Base-by-base conservation (phyloP, 1,284 basidiomycete species). In the Pisolithus thermaeus region DNA sequence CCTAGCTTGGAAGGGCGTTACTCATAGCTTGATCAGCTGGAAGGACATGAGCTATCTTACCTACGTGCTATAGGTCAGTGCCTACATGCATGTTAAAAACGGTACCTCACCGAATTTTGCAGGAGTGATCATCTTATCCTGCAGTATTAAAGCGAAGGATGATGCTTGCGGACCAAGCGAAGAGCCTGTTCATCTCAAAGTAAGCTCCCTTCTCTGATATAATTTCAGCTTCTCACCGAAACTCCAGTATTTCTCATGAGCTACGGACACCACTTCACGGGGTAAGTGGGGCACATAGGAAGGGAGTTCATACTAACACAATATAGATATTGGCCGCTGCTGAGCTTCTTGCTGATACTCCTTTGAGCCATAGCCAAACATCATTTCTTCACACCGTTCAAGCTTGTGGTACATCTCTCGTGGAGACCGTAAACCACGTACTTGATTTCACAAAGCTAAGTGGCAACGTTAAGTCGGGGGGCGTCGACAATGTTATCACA, bases 391-490 rank as follows among this genome's bases (percentile, higher is more conserved):
- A 92, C 62, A 94, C 92, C 0, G 86, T 92, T 1, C 85, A 90
- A 64, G 89, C 88, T n/a, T 92, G 90, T 60, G 88, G 88, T 16
- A 90, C 84, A 18, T 90, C 88, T 1, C 75, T 91, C 3, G 86
- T 89, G 14, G 89, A 91, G 70, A 90, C 89, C 3, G 94, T 98
- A 52, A 97, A 97, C 64, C 95, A 98, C 62, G 95, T 98, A 6
- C 76, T 98, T 36, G 95, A 97, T 68, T 97, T 96, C 65, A 97
- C 94, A 35, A 97, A 97, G 66, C 78, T 97, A 20, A 94, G 90
- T 61, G 92, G 93, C n/a, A 88, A 87, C 58, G 75, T 84, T 39
- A 90, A 89, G 65, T 75, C 80, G 2, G 86, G 85, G 37, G 85
- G 83, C 45, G 82, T 84, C 6, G 87, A 87, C 63, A 83, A 87